These are phyloP conservation scores for Pistacia integerrima DNA, from an alignment of 345 rosid genomes.

Conservation along the genomic window DNA sequence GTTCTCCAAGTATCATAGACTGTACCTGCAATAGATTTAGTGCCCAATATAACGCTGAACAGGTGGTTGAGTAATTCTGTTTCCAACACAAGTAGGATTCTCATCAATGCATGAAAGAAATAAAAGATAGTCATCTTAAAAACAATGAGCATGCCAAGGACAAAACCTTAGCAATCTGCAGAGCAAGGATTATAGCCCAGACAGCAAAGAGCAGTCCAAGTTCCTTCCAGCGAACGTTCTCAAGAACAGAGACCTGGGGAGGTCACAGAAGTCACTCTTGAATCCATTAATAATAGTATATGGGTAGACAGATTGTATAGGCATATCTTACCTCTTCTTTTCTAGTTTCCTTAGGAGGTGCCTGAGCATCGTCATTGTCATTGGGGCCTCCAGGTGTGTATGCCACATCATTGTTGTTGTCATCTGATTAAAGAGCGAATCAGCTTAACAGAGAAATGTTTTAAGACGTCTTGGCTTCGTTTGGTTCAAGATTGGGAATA, in stretches of 20 bases:
- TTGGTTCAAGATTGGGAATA: too few relatives aligned
- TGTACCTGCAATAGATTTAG: too few relatives aligned
- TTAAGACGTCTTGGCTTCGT: not conserved
- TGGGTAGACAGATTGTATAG: not conserved
- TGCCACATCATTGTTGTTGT: constrained; percentile 25
- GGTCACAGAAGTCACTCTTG: not conserved
- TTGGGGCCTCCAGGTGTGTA: constrained; percentile 24
- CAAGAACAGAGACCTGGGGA: constrained; percentile 41
- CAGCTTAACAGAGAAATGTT: not conserved
- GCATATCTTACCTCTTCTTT: constrained; percentile 25
- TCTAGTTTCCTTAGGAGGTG: constrained; percentile 8
- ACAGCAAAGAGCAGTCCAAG: constrained; percentile 44
- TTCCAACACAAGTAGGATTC: too few relatives aligned
- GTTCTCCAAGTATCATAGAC: too few relatives aligned
- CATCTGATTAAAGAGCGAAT: constrained; percentile 21
- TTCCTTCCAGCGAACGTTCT: constrained; percentile 50
- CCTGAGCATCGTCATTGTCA: constrained; percentile 7
- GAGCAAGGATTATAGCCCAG: constrained; percentile 40
- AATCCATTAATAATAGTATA: not conserved
- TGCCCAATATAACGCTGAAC: too few relatives aligned
- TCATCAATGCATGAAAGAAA: too few relatives aligned
- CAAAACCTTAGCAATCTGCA: constrained; percentile 54
- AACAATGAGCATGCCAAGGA: too few relatives aligned
- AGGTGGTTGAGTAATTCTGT: too few relatives aligned
- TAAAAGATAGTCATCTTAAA: too few relatives aligned